These are phyloP conservation scores for Xylaria nigripes DNA, from an alignment of 495 filamentous ascomycete species.

Conservation along the genomic window DNA sequence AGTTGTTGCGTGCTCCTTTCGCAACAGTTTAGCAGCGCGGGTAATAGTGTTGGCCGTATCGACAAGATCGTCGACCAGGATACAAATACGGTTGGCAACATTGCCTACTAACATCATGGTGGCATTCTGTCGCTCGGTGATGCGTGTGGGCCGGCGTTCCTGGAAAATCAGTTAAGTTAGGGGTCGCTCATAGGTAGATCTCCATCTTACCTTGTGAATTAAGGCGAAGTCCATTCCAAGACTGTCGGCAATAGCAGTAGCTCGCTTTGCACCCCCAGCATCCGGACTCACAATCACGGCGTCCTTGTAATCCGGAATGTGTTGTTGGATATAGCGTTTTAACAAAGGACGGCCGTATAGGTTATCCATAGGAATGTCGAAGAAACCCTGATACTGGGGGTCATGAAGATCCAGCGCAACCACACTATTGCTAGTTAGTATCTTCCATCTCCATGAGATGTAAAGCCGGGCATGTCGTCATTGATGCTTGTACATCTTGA, in stretches of 20 bases:
- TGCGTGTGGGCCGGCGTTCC: conserved; percentile 94
- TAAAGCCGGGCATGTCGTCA: not conserved
- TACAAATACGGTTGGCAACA: conserved; percentile 69
- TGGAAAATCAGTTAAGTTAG: conserved; percentile 38
- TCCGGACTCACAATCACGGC: conserved; percentile 94
- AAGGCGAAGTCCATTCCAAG: conserved; percentile 90
- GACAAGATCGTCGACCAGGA: conserved; percentile 88
- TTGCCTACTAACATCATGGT: conserved; percentile 98
- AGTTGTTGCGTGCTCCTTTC: conserved; percentile 80
- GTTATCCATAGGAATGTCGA: conserved; percentile 97
- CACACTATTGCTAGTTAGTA: conserved; percentile 37
- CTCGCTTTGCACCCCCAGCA: conserved; percentile 91
- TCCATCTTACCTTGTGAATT: conserved; percentile 81
- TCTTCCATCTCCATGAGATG: conserved; percentile 1
- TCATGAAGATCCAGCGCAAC: conserved; percentile 98
- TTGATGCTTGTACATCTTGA: not conserved
- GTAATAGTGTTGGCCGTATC: conserved; percentile 97
- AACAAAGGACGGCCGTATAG: conserved; percentile 82
- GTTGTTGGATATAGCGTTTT: conserved; percentile 79
- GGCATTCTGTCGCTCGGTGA: conserved; percentile 89
- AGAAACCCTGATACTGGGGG: conserved; percentile 97
- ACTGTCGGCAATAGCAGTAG: conserved; percentile 91
- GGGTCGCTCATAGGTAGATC: conserved; percentile 22
- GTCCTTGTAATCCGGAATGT: conserved; percentile 78
- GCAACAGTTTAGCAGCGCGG: conserved; percentile 89